Percentiles rank a stretch among this genome's conserved stretches.
These are phyloP conservation scores for Ustilago crameri DNA, from an alignment of 1,284 basidiomycete species.

Conservation along the genomic window DNA sequence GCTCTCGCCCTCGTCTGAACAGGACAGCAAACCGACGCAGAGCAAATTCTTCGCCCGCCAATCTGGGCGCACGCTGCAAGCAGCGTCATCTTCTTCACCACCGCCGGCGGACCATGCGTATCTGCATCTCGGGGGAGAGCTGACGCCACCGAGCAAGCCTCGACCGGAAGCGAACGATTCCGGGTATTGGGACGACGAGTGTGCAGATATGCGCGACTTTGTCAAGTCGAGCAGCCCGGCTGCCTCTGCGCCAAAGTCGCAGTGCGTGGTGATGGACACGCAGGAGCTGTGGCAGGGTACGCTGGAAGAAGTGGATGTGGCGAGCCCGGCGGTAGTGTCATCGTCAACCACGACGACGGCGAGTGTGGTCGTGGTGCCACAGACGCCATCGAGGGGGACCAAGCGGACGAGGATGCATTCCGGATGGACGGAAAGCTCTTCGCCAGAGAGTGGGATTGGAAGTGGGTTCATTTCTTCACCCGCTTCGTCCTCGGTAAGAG, in stretches of 20 bases:
- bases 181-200: conserved; percentile 44
- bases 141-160: conserved; percentile 24
- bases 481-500: conserved; percentile 31
- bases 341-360: conserved; percentile 12
- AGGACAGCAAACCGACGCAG: conserved; percentile 14
- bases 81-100: neutral
- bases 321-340: neutral
- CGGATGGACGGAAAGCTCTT: conserved; percentile 12
- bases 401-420: conserved; percentile 22
- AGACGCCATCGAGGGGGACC: conserved; percentile 24
- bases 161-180: conserved; percentile 27
- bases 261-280: conserved; percentile 33
- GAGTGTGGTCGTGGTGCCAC: conserved; percentile 35
- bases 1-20: too few relatives aligned
- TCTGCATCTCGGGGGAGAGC: conserved; percentile 34
- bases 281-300: conserved; percentile 27
- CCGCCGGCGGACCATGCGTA: conserved; percentile 26
- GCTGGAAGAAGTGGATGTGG: neutral
- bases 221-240: conserved; percentile 37
- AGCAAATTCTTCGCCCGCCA: conserved; percentile 37
- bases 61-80: neutral
- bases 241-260: conserved; percentile 12
- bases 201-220: conserved; percentile 39
- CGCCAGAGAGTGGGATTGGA: conserved; percentile 24
- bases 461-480: conserved; percentile 49